Evolutionary conservation across 2,329 filamentous ascomycete genomes (phyloP), one percentile per base, ranked within the genome.

Genomic region (Colletotrichum lindemuthianum): DNA sequence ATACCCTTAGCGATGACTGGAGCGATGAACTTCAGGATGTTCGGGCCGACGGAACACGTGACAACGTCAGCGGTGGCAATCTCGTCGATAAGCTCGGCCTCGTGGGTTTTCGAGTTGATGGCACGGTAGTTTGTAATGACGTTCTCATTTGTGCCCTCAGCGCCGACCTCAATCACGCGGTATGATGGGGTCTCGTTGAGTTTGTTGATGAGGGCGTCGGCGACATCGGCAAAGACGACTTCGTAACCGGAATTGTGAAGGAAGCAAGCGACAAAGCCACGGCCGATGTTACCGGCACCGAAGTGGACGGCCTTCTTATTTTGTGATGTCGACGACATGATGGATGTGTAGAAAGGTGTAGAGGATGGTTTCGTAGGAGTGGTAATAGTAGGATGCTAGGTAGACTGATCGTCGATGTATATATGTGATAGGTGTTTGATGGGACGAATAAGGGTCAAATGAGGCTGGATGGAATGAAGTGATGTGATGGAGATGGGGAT

Each of bases 41-140:
- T 96, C 72, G 96, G 96, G 48, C 96, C 96, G 70, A 99, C 96
- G 16, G 96, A 97, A 80, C 96, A 99, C 69, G 96, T 99, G 72
- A 99, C 93, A 57, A 97, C 82, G 68, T 97, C 93, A 44, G 95
- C 94, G 24, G 90, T 90, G 60, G 90, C 86, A 72, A 98, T 97
- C 82, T 96, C 92, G 50, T 95, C 80, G 70, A 98, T 80, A 59
- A 97, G 88, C 59, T 95, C 89, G 58, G 85, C 84, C 81, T 96
- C 91, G 75, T 97, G 84, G 69, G 90, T 88, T 81, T 92, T 93
- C 71, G 93, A 96, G 88, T 98, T 97, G 86, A 98, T 91, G 79
- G 96, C 96, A 57, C 93, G 92, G 85, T 97, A 98, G 83, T 97
- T 96, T 79, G 92, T 91, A 80, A 99, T 97, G 72, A 83, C 90